Evolutionary conservation across 805 yeast species (phyloP), one percentile per base, ranked within the genome.

Genomic region (Yueomyces sp.): DNA sequence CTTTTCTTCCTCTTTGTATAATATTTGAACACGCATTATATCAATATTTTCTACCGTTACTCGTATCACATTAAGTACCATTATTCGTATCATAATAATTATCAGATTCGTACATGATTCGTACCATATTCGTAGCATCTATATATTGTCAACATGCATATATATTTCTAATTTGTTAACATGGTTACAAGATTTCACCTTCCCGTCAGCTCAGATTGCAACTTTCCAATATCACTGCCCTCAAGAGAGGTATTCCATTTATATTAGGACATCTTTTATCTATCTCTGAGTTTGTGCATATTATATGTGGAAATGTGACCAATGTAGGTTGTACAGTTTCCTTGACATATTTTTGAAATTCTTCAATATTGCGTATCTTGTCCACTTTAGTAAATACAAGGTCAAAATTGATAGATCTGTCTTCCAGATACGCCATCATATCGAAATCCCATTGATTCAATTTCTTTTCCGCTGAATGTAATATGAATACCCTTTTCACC

Each of bases 331-430:
- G 2, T 57, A 52, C 27, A 76, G 53, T 9, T 63, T 53, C 2
- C 59, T 54, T 19, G 19, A 19, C 19, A 19, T 19, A 19, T 19
- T 19, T 19, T n/a, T 69, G 62, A 2, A 79, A 57, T 4, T 60
- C 57, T n/a, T 56, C 53, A 29, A 64, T 55, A 2, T 53, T 49
- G 29, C 62, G 60, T 4, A 81, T 53, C 47, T 69, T 69, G 56
- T 87, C 96, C 40, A 80, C 73, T 53, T 86, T 86, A 28, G 94
- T 86, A 58, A 85, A 74, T 0, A 86, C 73, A 4, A 86, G 62
- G 47, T 84, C 90, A 60, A 79, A 85, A 0, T 83, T 77, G 3
- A 78, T 66, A 1, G 90, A 94, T 41, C 64, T 54, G 2, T 63
- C 63, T 1, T 62, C 64, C 40, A 86, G 60, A 41, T 70, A 65